These are phyloP conservation scores for Handroanthus guayacan DNA, from an alignment of 257 asterid genomes.

Conservation along the genomic window DNA sequence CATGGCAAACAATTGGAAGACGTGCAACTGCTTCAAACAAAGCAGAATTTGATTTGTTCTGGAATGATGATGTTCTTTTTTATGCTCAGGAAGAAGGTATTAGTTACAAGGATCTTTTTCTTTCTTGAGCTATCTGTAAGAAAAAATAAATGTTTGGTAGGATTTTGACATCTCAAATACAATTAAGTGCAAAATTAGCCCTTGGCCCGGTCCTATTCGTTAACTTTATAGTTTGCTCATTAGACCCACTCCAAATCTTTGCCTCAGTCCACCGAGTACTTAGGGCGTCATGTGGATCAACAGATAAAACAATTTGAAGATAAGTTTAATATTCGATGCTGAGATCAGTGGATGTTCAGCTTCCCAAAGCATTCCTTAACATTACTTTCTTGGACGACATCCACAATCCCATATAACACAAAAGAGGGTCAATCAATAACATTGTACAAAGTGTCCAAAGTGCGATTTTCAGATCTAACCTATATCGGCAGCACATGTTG, in stretches of 20 bases:
- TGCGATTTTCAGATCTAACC: conserved; percentile 51
- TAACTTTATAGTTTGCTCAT: neutral
- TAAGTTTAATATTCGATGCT: too few species aligned
- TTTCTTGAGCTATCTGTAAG: conserved; percentile 7
- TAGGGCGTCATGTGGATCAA: conserved; percentile 6
- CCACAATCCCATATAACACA: conserved; percentile 2
- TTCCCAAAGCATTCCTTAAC: neutral
- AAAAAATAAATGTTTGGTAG: neutral
- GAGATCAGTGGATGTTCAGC: conserved; percentile 4
- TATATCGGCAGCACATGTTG: conserved; percentile 84
- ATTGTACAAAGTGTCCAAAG: conserved; percentile 11
- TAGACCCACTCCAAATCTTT: neutral
- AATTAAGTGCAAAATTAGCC: neutral
- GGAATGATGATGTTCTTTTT: too few species aligned
- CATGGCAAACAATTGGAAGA: neutral
- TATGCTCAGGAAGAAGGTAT: conserved; percentile 2
- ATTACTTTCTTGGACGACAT: conserved; percentile 3
- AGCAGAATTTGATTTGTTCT: neutral
- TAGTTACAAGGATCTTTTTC: neutral
- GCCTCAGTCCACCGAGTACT: neutral
- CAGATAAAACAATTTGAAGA: too few species aligned
- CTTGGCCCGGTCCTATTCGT: neutral
- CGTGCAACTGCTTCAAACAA: conserved; percentile 10
- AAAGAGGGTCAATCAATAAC: neutral
- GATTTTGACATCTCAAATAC: neutral